Conservation (phyloP, 2,329 filamentous ascomycete genomes). For the Boeremia exigua region DNA sequence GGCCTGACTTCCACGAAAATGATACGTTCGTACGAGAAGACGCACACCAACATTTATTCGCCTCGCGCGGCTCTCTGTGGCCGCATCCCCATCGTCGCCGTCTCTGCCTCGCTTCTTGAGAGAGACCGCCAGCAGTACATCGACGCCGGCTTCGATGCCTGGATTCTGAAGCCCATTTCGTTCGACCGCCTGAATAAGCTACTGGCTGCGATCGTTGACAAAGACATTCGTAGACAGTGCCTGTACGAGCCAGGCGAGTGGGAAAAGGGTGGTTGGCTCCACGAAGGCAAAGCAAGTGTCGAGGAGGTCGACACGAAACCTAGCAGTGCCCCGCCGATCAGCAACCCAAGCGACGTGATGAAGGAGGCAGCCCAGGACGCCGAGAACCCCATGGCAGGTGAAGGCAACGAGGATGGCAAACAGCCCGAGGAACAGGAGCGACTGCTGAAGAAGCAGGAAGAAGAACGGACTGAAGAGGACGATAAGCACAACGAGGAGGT, state of each 20-base stretch:
- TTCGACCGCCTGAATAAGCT: conserved; percentile 76
- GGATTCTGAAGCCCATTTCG: conserved; percentile 88
- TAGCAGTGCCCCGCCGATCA: conserved; percentile 24
- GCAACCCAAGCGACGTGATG: conserved; percentile 26
- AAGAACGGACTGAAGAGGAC: conserved; percentile 22
- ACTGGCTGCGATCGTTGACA: conserved; percentile 71
- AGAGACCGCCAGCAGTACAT: conserved; percentile 72
- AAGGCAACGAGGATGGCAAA: conserved; percentile 20
- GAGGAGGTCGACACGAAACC: conserved; percentile 49
- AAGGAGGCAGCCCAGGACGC: conserved; percentile 24
- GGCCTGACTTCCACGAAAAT: conserved; percentile 81
- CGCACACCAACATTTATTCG: conserved; percentile 62
- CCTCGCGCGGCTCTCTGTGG: conserved; percentile 64
- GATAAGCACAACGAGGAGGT: conserved; percentile 16
- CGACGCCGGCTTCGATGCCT: conserved; percentile 82
- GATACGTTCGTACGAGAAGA: conserved; percentile 75
- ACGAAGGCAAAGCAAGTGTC: conserved; percentile 46
- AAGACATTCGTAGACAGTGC: conserved; percentile 63
- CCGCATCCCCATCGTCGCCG: conserved; percentile 81
- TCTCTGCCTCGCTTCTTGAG: conserved; percentile 82
- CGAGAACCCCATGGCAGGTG: conserved; percentile 29
- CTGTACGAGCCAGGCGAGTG: conserved; percentile 75
- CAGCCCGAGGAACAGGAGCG: conserved; percentile 33
- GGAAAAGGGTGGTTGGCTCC: conserved; percentile 89
- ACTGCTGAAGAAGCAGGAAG: conserved; percentile 25